phyloP scores from a whole-genome alignment of 2,329 filamentous ascomycete species.

The Atkinsonella hypoxylon region DNA sequence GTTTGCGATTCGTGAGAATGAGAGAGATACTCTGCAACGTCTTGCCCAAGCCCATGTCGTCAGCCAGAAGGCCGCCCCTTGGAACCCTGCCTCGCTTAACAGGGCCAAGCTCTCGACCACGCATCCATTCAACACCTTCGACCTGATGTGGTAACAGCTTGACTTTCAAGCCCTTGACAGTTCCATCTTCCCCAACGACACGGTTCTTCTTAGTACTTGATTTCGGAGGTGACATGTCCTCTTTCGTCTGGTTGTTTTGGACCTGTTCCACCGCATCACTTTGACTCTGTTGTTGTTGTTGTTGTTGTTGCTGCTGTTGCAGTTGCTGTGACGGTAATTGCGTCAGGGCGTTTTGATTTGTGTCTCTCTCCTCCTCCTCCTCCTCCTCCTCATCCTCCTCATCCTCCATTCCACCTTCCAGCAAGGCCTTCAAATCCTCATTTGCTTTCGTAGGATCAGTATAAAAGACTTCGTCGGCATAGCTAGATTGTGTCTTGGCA shows the following conservation, averaged over 20 bases:
- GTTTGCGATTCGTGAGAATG: constrained; percentile 71
- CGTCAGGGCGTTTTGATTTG: not conserved
- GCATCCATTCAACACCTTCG: constrained; percentile 92
- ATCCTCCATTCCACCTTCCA: constrained; percentile 71
- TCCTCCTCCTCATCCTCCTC: constrained; percentile 44
- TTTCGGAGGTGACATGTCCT: constrained; percentile 6
- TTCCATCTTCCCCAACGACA: constrained; percentile 32
- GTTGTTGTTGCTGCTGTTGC: not conserved
- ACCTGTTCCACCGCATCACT: constrained; percentile 4
- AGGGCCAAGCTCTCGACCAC: constrained; percentile 75
- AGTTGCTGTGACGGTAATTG: not conserved
- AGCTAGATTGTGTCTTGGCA: constrained; percentile 8
- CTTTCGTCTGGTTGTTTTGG: constrained; percentile 11
- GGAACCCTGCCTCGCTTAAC: constrained; percentile 72
- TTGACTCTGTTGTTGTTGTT: not conserved
- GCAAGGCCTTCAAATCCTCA: constrained; percentile 67
- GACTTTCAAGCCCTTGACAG: constrained; percentile 69
- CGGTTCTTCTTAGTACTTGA: constrained; percentile 8
- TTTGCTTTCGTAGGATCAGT: constrained; percentile 61
- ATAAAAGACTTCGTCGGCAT: constrained; percentile 43
- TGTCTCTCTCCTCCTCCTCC: not conserved
- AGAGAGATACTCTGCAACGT: constrained; percentile 88
- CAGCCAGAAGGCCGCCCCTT: constrained; percentile 87
- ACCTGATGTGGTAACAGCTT: constrained; percentile 88
- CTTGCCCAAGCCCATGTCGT: constrained; percentile 96